These are phyloP conservation scores for Murraya koenigii DNA, from an alignment of 345 rosid genomes.

Conservation along the genomic window DNA sequence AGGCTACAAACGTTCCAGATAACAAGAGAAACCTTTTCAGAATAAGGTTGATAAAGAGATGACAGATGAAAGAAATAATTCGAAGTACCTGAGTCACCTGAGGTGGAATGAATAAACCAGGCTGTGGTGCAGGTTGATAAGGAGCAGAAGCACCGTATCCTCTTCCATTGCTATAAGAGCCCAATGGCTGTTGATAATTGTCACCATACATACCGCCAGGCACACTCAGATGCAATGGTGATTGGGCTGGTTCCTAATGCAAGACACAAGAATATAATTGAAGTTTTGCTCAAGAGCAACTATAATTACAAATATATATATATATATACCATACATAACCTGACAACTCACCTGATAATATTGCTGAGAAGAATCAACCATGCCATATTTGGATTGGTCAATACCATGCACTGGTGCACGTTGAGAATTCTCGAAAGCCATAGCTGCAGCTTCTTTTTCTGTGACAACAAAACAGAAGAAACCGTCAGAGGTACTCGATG, in stretches of 20 bases:
- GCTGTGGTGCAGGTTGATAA: constrained; percentile 42
- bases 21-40: background rate
- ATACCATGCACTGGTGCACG: constrained; percentile 27
- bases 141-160: constrained; percentile 48
- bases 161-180: constrained; percentile 40
- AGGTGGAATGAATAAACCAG: constrained; percentile 70
- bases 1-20: background rate
- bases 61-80: background rate
- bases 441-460: constrained; percentile 50
- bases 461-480: constrained; percentile 23
- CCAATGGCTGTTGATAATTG: constrained; percentile 55
- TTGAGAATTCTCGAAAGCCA: constrained; percentile 41
- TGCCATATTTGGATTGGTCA: constrained; percentile 30
- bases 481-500: background rate
- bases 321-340: no score
- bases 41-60: background rate
- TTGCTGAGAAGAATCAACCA: constrained; percentile 35
- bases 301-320: no score
- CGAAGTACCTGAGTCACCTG: constrained; percentile 60
- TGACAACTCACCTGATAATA: constrained; percentile 42
- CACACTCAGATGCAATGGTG: constrained; percentile 48
- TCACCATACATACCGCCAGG: constrained; percentile 51
- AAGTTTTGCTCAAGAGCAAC: constrained; percentile 7
- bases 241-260: constrained; percentile 32
- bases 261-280: constrained; percentile 9